phyloP scores from a whole-genome alignment of 306 rosid genomes.

The Rubus idaeus region DNA sequence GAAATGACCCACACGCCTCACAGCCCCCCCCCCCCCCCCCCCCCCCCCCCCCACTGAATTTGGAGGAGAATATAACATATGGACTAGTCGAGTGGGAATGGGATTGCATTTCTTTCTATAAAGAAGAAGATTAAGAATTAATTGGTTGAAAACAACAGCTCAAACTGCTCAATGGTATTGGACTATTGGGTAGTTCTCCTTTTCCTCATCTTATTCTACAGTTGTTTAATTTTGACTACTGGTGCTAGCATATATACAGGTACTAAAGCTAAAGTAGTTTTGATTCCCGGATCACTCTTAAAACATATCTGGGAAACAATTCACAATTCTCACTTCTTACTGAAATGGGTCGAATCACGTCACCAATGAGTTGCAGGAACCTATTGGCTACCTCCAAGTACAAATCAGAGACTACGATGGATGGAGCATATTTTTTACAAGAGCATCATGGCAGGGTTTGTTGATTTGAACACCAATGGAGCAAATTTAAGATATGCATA shows the following conservation, averaged over 20 bases:
- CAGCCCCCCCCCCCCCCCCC: background rate
- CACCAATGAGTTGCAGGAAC: background rate
- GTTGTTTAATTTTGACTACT: background rate
- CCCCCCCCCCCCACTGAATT: background rate
- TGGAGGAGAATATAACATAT: background rate
- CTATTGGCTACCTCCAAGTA: background rate
- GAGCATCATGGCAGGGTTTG: background rate
- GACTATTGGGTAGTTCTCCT: background rate
- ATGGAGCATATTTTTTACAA: background rate
- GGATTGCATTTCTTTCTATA: no score
- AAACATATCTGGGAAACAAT: background rate
- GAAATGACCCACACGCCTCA: slow-evolving; percentile 3
- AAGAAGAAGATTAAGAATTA: no score
- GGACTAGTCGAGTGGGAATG: no score
- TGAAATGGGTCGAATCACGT: background rate
- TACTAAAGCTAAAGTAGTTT: background rate
- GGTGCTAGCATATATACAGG: background rate
- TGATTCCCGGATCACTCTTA: background rate
- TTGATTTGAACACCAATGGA: background rate
- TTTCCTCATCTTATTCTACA: background rate
- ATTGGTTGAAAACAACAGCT: background rate
- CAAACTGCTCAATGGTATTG: background rate
- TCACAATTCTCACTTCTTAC: background rate
- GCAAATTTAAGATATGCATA: background rate
- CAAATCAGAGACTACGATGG: background rate